phyloP scores from a whole-genome alignment of 2,329 filamentous ascomycete species.

The Amylocarpus encephaloides region DNA sequence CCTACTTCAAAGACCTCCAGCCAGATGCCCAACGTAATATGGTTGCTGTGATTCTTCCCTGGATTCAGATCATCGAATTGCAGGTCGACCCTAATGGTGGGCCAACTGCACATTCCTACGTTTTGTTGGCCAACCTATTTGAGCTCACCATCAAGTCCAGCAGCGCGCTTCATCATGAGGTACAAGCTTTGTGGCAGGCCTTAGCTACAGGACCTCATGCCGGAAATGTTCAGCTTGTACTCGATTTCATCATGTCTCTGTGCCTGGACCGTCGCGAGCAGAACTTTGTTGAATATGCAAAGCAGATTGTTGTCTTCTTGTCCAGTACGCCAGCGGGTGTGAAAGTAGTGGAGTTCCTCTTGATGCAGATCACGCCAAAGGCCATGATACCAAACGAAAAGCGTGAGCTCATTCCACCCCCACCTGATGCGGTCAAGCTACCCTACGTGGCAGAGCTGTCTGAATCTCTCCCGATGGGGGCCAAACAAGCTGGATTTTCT shows the following conservation, averaged over 20 bases:
- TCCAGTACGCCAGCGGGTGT: conserved; percentile 79
- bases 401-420: conserved; percentile 58
- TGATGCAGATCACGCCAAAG: conserved; percentile 86
- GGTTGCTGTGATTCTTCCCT: conserved; percentile 88
- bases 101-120: conserved; percentile 86
- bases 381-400: conserved; percentile 96
- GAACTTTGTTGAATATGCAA: conserved; percentile 96
- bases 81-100: conserved; percentile 88
- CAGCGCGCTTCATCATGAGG: conserved; percentile 85
- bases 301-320: conserved; percentile 95
- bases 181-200: conserved; percentile 95
- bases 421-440: conserved; percentile 65
- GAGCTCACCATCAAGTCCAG: conserved; percentile 95
- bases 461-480: conserved; percentile 73
- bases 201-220: conserved; percentile 87
- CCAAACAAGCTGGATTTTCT: conserved; percentile 88
- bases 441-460: conserved; percentile 86
- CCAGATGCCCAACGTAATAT: conserved; percentile 85
- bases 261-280: conserved; percentile 93
- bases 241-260: conserved; percentile 93
- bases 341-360: conserved; percentile 88
- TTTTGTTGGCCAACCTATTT: conserved; percentile 87
- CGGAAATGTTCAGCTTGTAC: conserved; percentile 87
- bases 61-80: conserved; percentile 91
- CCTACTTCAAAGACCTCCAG: conserved; percentile 83